Conservation (phyloP, 1,139 yeast species). For the Magnusiomyces suaveolens region DNA sequence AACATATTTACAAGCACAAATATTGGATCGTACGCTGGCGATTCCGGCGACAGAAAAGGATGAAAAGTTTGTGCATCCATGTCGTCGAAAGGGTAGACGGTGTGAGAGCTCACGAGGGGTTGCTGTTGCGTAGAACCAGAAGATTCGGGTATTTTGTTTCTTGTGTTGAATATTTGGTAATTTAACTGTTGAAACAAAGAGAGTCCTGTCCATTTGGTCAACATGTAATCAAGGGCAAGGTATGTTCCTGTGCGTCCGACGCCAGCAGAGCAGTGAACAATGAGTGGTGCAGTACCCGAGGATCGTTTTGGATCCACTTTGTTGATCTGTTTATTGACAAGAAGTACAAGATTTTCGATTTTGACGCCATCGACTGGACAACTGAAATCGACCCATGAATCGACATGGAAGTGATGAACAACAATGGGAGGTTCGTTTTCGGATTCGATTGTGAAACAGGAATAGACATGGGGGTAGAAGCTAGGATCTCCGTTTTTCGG, state of each 20-base stretch:
- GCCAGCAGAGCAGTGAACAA: conserved; percentile 77
- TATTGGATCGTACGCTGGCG: conserved; percentile 22
- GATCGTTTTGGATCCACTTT: neutral
- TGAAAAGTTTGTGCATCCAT: neutral
- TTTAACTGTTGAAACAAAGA: neutral
- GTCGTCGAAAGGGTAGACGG: neutral
- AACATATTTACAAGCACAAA: conserved; percentile 36
- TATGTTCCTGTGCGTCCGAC: conserved; percentile 80
- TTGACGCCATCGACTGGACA: conserved; percentile 24
- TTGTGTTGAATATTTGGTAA: neutral
- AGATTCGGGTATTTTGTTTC: neutral
- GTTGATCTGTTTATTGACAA: conserved; percentile 23
- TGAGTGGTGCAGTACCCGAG: conserved; percentile 25
- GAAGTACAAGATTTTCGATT: conserved; percentile 31
- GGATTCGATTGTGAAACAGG: conserved; percentile 4
- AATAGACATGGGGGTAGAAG: conserved; percentile 6
- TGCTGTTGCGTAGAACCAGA: neutral
- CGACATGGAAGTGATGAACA: conserved; percentile 47
- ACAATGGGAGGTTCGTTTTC: conserved; percentile 2
- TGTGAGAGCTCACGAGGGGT: neutral
- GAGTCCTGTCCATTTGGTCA: conserved; percentile 17
- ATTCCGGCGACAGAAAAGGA: neutral
- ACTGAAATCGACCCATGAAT: conserved; percentile 37
- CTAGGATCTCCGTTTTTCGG: neutral
- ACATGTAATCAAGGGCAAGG: conserved; percentile 53